Conservation (phyloP, 164 flowering plant genomes). For the Echeveria elegans region DNA sequence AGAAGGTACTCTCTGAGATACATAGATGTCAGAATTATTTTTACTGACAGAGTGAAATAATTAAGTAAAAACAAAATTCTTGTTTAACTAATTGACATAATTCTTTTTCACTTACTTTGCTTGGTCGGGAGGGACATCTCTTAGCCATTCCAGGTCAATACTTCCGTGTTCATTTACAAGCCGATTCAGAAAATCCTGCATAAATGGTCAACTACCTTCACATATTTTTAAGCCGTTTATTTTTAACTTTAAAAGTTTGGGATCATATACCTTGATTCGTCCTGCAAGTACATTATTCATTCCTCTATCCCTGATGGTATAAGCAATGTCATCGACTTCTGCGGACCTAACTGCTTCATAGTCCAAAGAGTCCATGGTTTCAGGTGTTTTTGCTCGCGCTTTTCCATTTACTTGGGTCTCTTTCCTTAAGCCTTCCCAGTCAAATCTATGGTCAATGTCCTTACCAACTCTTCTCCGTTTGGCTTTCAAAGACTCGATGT, state of each 20-base stretch:
- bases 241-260: neutral
- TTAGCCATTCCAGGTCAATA: conserved; percentile 92
- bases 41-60: neutral
- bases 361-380: conserved; percentile 64
- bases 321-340: conserved; percentile 58
- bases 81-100: neutral
- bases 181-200: conserved; percentile 85
- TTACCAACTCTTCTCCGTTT: conserved; percentile 23
- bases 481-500: conserved; percentile 16
- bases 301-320: conserved; percentile 72
- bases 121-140: conserved; percentile 89
- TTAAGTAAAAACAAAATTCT: neutral
- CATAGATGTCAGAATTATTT: neutral
- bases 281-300: conserved; percentile 84
- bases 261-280: conserved; percentile 59
- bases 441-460: conserved; percentile 28
- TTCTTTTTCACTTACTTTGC: conserved; percentile 62
- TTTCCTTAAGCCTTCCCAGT: conserved; percentile 69
- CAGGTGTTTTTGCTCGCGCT: conserved; percentile 32
- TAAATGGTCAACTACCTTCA: conserved; percentile 11
- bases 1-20: conserved; percentile 67
- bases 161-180: conserved; percentile 77
- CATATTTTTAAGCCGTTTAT: neutral
- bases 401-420: conserved; percentile 23
- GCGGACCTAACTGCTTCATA: conserved; percentile 86